Base-by-base conservation (phyloP, 2,329 filamentous ascomycete species). In the Xylaria sp. region DNA sequence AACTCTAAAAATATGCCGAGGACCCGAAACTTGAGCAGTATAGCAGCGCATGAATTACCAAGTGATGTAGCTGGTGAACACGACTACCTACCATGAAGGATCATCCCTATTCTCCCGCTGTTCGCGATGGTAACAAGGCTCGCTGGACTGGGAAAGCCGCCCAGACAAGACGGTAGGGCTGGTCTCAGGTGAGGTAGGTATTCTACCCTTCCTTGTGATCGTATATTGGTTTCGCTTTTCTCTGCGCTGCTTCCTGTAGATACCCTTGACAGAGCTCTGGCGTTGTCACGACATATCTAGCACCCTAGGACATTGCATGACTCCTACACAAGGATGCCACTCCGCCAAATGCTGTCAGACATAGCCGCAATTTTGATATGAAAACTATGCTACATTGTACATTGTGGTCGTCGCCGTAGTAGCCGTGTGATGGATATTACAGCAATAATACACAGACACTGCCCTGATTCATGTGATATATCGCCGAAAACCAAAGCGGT, bases 251-350 rank as follows among this genome's bases (percentile, higher is more conserved):
- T 38, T 55, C 20, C 27, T 55, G 20, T 33, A 45, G 15, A 57
- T 57, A 45, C 54, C 54, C 54, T 57, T 57, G 53, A 55, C 36
- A 55, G 36, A 36, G 42, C 53, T 55, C 22, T 5, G 36, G 36
- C 20, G 13, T 20, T 55, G 53, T 42, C 33, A 55, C n/a, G 2
- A 25, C n/a, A 15, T n/a, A n/a, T n/a, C 20, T 22, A 20, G 20
- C 20, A 10, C 13, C 6, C 20, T 54, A 39, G 33, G 33, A n/a
- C 51, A 39, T 54, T 38, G 20, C 54, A 45, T 57, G 39, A 45
- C 22, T 33, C 22, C n/a, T 49, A 49, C 45, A 38, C 61, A 51
- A 58, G 61, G 61, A 63, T 58, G 27, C 13, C 22, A 36, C 36
- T 63, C 61, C 61, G 22, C 54, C 27, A 45, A 36, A n/a, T 31